Evolutionary conservation across 495 filamentous ascomycete species (phyloP).

Genomic region (Xylaria curta): DNA sequence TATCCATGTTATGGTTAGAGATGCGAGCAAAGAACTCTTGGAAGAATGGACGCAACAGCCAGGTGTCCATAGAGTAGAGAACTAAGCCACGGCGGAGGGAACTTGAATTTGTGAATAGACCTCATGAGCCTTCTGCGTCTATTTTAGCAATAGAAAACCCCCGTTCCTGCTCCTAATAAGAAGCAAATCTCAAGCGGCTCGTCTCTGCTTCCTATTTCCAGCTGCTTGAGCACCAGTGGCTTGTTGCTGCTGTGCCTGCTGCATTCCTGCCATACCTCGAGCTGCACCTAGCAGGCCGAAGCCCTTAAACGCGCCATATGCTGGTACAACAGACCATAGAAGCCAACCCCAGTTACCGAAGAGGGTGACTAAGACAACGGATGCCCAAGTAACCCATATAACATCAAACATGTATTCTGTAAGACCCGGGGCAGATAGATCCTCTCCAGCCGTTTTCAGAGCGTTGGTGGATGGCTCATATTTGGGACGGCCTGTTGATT

Average conservation of each 20-base stretch:
- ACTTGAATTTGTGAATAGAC: not conserved
- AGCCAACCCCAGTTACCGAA: constrained; percentile 82
- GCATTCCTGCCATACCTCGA: constrained; percentile 66
- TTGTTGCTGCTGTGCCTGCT: constrained; percentile 44
- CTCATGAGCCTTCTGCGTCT: not conserved
- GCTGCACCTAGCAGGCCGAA: constrained; percentile 70
- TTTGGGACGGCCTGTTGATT: constrained; percentile 78
- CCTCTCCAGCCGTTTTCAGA: constrained; percentile 79
- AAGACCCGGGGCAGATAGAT: constrained; percentile 84
- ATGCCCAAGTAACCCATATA: constrained; percentile 87
- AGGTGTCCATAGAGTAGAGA: constrained; percentile 41
- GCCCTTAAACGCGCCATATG: constrained; percentile 73
- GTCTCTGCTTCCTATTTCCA: constrained; percentile 59
- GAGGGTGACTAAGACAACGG: constrained; percentile 66
- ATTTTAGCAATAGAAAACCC: not conserved
- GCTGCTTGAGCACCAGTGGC: constrained; percentile 41
- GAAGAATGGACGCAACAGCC: constrained; percentile 63
- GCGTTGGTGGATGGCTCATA: constrained; percentile 68
- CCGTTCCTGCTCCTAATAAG: not conserved
- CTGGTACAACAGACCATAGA: constrained; percentile 71
- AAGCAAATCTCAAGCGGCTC: constrained; percentile 40
- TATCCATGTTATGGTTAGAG: constrained; percentile 65
- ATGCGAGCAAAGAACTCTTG: constrained; percentile 64
- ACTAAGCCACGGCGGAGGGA: constrained; percentile 2
- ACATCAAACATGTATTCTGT: constrained; percentile 99